Percentiles rank a stretch among this genome's conserved stretches.
These are phyloP conservation scores for Phytophthora agathidicida DNA, from an alignment of 352 stramenopile species.

Conservation along the genomic window DNA sequence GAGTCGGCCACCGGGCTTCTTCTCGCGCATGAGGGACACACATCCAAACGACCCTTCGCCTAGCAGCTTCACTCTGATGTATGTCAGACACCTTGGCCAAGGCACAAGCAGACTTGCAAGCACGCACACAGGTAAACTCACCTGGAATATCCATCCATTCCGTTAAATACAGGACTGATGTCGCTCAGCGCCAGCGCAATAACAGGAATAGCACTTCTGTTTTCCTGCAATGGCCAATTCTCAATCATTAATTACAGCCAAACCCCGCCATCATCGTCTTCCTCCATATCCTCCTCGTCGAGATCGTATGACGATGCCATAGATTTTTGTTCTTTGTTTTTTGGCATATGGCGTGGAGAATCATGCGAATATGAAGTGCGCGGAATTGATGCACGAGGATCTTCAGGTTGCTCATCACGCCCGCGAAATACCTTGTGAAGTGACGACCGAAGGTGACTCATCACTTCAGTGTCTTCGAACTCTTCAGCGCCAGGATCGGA, in stretches of 20 bases:
- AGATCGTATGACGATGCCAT: slow-evolving; percentile 36
- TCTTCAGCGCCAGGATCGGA: slow-evolving; percentile 39
- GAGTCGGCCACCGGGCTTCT: slow-evolving; percentile 51
- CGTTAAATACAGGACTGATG: slow-evolving; percentile 22
- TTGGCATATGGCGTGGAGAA: slow-evolving; percentile 33
- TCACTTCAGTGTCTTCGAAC: slow-evolving; percentile 41
- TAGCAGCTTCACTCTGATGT: slow-evolving; percentile 59
- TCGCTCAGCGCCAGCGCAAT: background rate
- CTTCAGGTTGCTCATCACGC: slow-evolving; percentile 4
- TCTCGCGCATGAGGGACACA: slow-evolving; percentile 91
- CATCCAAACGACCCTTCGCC: slow-evolving; percentile 92
- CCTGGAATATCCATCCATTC: slow-evolving; percentile 62
- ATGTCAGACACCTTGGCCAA: background rate
- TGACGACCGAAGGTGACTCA: slow-evolving; percentile 45
- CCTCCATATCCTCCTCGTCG: slow-evolving; percentile 39
- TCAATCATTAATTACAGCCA: slow-evolving; percentile 45
- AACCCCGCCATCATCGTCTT: slow-evolving; percentile 53
- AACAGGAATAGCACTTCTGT: slow-evolving; percentile 12
- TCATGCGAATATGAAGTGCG: slow-evolving; percentile 32
- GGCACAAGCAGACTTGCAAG: background rate
- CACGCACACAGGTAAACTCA: slow-evolving; percentile 9
- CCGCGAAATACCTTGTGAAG: slow-evolving; percentile 37
- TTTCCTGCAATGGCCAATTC: background rate
- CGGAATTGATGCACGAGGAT: slow-evolving; percentile 15
- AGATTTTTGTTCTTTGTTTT: slow-evolving; percentile 19